Evolutionary conservation across 1,139 yeast genomes (phyloP).

Genomic region (Geotrichum candidum): DNA sequence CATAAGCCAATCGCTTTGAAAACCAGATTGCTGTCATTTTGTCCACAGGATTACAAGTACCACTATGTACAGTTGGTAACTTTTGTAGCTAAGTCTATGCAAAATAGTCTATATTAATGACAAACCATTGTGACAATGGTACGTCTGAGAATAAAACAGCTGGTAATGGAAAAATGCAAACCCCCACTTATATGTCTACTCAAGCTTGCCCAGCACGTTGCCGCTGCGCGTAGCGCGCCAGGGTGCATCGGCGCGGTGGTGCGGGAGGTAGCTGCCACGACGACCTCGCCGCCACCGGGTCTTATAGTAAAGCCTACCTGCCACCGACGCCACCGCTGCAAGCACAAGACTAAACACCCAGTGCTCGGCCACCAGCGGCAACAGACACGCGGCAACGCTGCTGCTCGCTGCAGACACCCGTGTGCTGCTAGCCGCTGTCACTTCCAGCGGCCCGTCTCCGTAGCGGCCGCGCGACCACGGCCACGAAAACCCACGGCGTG

Average conservation of each 20-base stretch:
- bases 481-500: not conserved
- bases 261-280: not conserved
- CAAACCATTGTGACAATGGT: too few species aligned
- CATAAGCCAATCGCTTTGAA: too few species aligned
- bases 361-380: not conserved
- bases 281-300: not conserved
- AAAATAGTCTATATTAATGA: too few species aligned
- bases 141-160: too few species aligned
- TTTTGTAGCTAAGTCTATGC: too few species aligned
- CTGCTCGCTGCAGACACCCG: slow-evolving; percentile 9
- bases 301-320: not conserved
- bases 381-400: slow-evolving; percentile 15
- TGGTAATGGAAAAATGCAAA: too few species aligned
- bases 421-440: too few species aligned
- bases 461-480: not conserved
- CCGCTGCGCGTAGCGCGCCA: not conserved
- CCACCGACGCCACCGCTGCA: not conserved
- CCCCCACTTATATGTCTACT: too few species aligned
- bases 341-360: not conserved
- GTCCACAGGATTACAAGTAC: too few species aligned
- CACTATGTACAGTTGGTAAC: too few species aligned
- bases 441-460: not conserved
- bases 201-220: not conserved
- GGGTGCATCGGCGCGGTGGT: not conserved
- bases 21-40: too few species aligned